Base-by-base conservation (phyloP, 2,329 filamentous ascomycete species). In the Clonostachys sp. region DNA sequence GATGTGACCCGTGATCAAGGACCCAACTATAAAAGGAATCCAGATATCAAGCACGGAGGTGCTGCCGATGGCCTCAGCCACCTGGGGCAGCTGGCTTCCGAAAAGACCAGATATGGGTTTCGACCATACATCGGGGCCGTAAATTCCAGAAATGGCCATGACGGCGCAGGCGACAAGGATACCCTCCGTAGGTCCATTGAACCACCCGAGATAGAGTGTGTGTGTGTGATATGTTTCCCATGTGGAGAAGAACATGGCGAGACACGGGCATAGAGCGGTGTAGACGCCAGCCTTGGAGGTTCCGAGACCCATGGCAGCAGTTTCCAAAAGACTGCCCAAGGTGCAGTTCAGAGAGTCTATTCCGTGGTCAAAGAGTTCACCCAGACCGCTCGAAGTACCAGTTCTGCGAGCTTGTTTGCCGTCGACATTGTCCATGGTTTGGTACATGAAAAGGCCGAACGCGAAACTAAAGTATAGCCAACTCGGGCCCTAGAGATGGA, bases 171-270 rank as follows among this genome's bases (percentile, higher is more conserved):
- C 94, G 53, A 99, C 85, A 45, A 97, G 84, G 34, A 99, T 75
- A 17, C 94, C 94, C 73, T 99, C 94, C 34, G 94, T 99, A 3
- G 94, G 94, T 1, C 94, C 94, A 65, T 99, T 99, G 80, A 99
- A 87, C 64, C 92, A 90, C 47, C 94, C 94, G 12, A 99, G 83
- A 67, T 96, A 99, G 6, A 99, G 75, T 0, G 94, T 97, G 66
- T 99, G 94, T 6, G 94, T 96, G 70, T 99, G 94, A 66, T 96
- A 99, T 1, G 94, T 99, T 71, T 99, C 94, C 94, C 94, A 99
- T 3, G 94, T 99, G 4, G 92, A 96, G 72, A 99, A 96, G 76
- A 96, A 99, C 94, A 99, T 99, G 50, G 94, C 89, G 41, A 99
- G 73, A 57, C 91, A 95, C 2, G 94, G 94, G 51, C 92, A 84